Evolutionary conservation across 768 basidiomycete genomes (phyloP), one percentile per base, ranked within the genome.

Genomic region (Tylopilus subfusipes): DNA sequence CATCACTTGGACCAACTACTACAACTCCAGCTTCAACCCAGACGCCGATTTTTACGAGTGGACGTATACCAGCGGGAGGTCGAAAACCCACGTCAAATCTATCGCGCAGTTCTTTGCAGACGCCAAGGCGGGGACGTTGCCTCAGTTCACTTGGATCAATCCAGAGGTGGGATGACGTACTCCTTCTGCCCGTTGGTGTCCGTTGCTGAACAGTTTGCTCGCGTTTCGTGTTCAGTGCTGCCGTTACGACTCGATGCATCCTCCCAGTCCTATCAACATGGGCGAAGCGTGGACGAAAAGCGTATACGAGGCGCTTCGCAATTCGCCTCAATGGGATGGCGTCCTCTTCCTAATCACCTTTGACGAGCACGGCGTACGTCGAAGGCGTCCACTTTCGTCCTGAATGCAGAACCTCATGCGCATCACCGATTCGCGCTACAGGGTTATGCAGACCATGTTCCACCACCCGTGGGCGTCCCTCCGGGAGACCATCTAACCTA

Each of bases 21-120:
- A 67, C 38, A 66, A 66, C 50, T 66, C 64, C 1, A 66, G 65
- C 36, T 66, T 66, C 56, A 59, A 62, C 33, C 64, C 64, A 3
- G 64, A 66, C 4, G 40, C 64, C n/a, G 51, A 57, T 3, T 67
- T 66, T 14, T 66, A 66, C 19, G 10, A 11, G 10, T 66, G 64
- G 64, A 66, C 64, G 1, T 11, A 51, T 11, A 47, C 47, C 5
- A 62, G 52, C 8, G 65, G 65, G 18, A 51, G 60, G 19, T 50
- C 52, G 0, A 22, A 50, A 7, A 65, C 65, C 0, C 36, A 66
- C 16, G 60, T 66, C 18, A 11, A 24, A 25, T 63, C 63, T 0
- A 62, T 66, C 34, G 22, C 38, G 0, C 45, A 55, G 31, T 66
- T 66, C 22, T 66, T 56, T 24, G 48, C 40, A 0, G 65, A 67